phyloP scores from a whole-genome alignment of 352 stramenopile genomes.

The Phytophthora ohioensis region DNA sequence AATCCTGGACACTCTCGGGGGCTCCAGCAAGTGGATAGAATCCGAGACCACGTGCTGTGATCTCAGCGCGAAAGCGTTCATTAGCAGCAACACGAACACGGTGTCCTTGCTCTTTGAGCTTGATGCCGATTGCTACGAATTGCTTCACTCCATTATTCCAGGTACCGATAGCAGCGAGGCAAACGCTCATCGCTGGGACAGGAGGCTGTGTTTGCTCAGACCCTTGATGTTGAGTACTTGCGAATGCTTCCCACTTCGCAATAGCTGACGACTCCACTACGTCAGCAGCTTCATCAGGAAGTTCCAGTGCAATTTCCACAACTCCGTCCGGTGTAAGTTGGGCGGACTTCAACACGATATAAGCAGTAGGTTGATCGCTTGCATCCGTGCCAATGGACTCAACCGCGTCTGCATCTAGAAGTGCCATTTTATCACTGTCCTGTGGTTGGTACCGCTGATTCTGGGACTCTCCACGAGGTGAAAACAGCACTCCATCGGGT shows the following conservation, averaged over 20 bases:
- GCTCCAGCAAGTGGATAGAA: conserved; percentile 55
- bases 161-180: conserved; percentile 47
- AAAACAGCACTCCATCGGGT: neutral
- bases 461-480: neutral
- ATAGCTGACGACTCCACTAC: conserved; percentile 16
- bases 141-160: conserved; percentile 65
- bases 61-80: conserved; percentile 62
- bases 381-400: neutral
- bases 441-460: neutral
- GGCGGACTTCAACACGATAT: conserved; percentile 17
- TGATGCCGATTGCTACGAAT: conserved; percentile 63
- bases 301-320: conserved; percentile 23
- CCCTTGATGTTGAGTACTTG: conserved; percentile 11
- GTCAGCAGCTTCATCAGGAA: conserved; percentile 26
- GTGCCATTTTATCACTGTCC: neutral
- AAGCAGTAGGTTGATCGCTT: neutral
- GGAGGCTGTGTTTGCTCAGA: neutral
- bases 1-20: conserved; percentile 38
- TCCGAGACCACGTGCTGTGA: conserved; percentile 55
- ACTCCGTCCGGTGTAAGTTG: conserved; percentile 20
- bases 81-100: conserved; percentile 84
- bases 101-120: conserved; percentile 75
- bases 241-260: conserved; percentile 32
- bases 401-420: conserved; percentile 17
- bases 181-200: conserved; percentile 48